A percentile compares a stretch with the other conserved stretches of the same genome.
phyloP scores from a whole-genome alignment of 768 basidiomycete genomes.

The Mycena epipterygia region DNA sequence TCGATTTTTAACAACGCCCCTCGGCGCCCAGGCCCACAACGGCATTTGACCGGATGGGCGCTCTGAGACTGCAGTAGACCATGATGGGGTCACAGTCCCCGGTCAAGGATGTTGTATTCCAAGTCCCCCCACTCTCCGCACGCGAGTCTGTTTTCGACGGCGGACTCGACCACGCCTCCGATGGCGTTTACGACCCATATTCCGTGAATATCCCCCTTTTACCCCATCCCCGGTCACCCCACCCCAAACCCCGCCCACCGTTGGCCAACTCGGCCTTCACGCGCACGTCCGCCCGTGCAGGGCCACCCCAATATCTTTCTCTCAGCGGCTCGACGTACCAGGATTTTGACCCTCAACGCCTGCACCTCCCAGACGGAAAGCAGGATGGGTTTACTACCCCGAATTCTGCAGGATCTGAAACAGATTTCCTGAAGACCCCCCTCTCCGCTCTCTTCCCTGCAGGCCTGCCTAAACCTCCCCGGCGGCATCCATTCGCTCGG shows the following conservation, averaged over 20 bases:
- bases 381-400: neutral
- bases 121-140: neutral
- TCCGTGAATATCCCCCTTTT: slow-evolving; percentile 12
- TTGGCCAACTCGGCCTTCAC: neutral
- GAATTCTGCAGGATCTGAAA: slow-evolving; percentile 14
- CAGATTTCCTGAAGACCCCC: slow-evolving; percentile 24
- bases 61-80: neutral
- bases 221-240: neutral
- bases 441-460: slow-evolving; percentile 31
- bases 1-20: neutral
- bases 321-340: slow-evolving; percentile 10
- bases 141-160: neutral
- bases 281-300: neutral
- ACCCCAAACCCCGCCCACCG: neutral
- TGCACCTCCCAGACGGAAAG: neutral
- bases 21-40: slow-evolving; percentile 4
- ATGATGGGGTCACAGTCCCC: slow-evolving; percentile 6
- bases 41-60: neutral
- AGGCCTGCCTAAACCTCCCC: slow-evolving; percentile 30
- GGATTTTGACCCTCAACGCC: slow-evolving; percentile 6
- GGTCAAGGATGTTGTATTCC: slow-evolving; percentile 3
- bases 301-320: neutral
- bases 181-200: slow-evolving; percentile 26
- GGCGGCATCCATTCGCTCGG: slow-evolving; percentile 45
- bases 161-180: neutral